Percentiles rank a stretch among this genome's conserved stretches.
Evolutionary conservation across 768 basidiomycete species (phyloP).

Genomic region (Lepiota venenata): DNA sequence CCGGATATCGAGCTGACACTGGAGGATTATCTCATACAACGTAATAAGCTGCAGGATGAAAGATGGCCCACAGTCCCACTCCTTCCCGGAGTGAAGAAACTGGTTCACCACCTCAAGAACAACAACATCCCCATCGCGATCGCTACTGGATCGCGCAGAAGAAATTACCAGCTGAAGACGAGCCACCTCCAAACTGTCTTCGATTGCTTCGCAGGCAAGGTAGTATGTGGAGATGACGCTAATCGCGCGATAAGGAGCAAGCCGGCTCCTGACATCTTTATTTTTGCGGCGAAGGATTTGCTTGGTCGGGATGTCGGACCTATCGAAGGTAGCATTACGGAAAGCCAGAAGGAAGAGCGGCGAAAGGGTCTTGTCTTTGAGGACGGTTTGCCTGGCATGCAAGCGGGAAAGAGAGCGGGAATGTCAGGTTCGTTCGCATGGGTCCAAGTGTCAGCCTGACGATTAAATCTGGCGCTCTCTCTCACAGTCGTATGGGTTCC

Average conservation of each 20-base stretch:
- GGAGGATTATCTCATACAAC: conserved; percentile 55
- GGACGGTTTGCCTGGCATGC: conserved; percentile 73
- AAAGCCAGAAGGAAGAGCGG: conserved; percentile 44
- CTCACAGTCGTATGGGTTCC: conserved; percentile 80
- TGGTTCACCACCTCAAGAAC: conserved; percentile 67
- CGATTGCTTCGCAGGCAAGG: conserved; percentile 54
- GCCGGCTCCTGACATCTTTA: conserved; percentile 79
- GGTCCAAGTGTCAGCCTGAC: neutral
- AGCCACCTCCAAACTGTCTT: conserved; percentile 57
- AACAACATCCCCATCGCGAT: conserved; percentile 76
- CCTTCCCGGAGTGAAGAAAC: conserved; percentile 69
- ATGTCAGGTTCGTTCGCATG: conserved; percentile 64
- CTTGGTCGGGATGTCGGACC: conserved; percentile 56
- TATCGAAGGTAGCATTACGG: conserved; percentile 28
- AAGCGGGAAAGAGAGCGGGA: conserved; percentile 79
- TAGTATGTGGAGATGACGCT: conserved; percentile 72
- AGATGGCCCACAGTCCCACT: conserved; percentile 68
- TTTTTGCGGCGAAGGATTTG: conserved; percentile 62
- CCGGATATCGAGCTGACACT: conserved; percentile 65
- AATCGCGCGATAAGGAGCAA: conserved; percentile 60
- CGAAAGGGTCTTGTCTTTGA: conserved; percentile 76
- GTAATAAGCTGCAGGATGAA: conserved; percentile 54
- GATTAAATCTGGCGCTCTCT: conserved; percentile 1
- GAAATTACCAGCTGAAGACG: conserved; percentile 69
- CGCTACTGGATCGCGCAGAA: conserved; percentile 70